These are phyloP conservation scores for Brassica napus DNA, from an alignment of 345 rosid genomes.

Conservation along the genomic window Da-Ae NC_063451.1:31015001-31015500, in stretches of 20 bases:
- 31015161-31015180: slow-evolving; percentile 54
- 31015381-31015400: slow-evolving; percentile 1
- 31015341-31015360: neutral
- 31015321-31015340: neutral
- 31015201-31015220: slow-evolving; percentile 56
- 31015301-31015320: neutral
- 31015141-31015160: slow-evolving; percentile 59
- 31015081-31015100: neutral
- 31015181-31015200: slow-evolving; percentile 62
- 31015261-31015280: neutral
- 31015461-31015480: neutral
- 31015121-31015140: slow-evolving; percentile 69
- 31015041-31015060: too few relatives aligned
- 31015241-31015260: slow-evolving; percentile 50
- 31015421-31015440: neutral
- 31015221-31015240: slow-evolving; percentile 57
- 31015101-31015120: neutral
- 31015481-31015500: neutral
- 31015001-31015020: slow-evolving; percentile 76
- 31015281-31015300: neutral
- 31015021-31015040: slow-evolving; percentile 42
- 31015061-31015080: neutral
- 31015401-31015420: neutral
- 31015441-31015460: neutral
- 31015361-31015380: neutral